Base-by-base conservation (phyloP, 2,329 filamentous ascomycete species). In the Colletotrichum cuscutae region DNA sequence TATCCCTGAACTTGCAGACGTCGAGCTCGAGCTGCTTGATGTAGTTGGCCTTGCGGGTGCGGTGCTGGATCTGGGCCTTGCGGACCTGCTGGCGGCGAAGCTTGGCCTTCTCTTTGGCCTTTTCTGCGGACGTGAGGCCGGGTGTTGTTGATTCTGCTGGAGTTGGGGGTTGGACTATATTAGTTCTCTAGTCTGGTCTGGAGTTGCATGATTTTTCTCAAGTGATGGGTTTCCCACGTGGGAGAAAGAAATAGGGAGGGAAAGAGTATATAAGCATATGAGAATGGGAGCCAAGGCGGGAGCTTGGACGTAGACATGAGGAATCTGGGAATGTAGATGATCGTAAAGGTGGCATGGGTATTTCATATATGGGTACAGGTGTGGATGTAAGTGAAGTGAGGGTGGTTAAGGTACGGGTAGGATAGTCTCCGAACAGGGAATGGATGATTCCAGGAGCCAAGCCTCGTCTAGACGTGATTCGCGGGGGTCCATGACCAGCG, bases 41-140 rank as follows among this genome's bases (percentile, higher is more conserved):
- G 77, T 90, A 88, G 77, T 89, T 86, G 63, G 86, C 87, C 76
- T 89, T 89, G 76, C 88, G 86, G 78, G 88, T 85, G 19, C 88
- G 87, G 76, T 90, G 88, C 77, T 89, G 84, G 49, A 86, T 84
- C 81, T 90, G 88, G 2, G 88, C 88, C 26, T 82, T 84, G 3
- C 87, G 81, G 64, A 90, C 88, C 74, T 90, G 88, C 3, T 85
- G 84, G 0, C 88, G 84, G 5, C 88, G 85, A 19, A 82, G 73
- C 76, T 86, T 82, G 26, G 85, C 81, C 77, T 87, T 88, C 65
- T 84, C 81, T 76, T 79, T 76, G 3, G 54, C 37, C n/a, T 37
- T 58, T 19, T 73, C 71, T 19, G 66, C 61, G 24, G 19, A 2
- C 35, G 49, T 56, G 52, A 54, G 15, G 19, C 15, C 26, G 32